Percentiles rank a stretch among this genome's conserved stretches.
These are phyloP conservation scores for Amanita phalloides DNA, from an alignment of 768 basidiomycete species.

Conservation along the genomic window DNA sequence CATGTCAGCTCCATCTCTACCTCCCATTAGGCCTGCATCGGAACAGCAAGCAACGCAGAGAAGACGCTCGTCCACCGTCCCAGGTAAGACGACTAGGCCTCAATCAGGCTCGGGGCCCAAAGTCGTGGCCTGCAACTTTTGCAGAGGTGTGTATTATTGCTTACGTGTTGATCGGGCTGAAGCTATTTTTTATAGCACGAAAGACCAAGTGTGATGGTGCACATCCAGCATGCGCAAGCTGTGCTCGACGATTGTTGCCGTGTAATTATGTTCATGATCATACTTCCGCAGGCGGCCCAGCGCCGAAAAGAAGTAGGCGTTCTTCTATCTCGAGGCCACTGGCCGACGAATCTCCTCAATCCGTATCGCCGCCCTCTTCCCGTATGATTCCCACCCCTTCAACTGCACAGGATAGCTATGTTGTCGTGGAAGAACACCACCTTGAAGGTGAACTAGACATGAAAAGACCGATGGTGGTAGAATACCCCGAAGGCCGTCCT, in stretches of 20 bases:
- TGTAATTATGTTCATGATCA: constrained; percentile 77
- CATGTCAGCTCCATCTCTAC: constrained; percentile 55
- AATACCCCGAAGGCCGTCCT: constrained; percentile 42
- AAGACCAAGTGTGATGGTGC: constrained; percentile 86
- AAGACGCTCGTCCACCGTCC: constrained; percentile 60
- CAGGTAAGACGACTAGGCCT: constrained; percentile 48
- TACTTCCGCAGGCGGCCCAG: constrained; percentile 20
- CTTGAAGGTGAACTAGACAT: constrained; percentile 43
- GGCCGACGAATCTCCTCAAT: constrained; percentile 27
- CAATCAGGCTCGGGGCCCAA: constrained; percentile 68
- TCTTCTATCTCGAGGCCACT: constrained; percentile 41
- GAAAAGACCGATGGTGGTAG: constrained; percentile 39
- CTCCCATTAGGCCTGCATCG: constrained; percentile 54
- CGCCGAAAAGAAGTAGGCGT: constrained; percentile 39
- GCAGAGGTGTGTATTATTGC: constrained; percentile 52
- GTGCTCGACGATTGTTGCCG: constrained; percentile 60
- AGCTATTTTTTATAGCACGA: constrained; percentile 40
- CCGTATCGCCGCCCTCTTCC: constrained; percentile 48
- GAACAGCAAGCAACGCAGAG: constrained; percentile 60
- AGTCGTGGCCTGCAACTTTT: constrained; percentile 84
- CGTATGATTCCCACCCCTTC: constrained; percentile 41
- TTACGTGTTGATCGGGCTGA: not conserved
- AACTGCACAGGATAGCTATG: constrained; percentile 25
- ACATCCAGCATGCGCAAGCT: constrained; percentile 79
- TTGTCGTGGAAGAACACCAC: constrained; percentile 28